phyloP scores from a whole-genome alignment of 177 flowering plant species.

The Tripterygium wilfordii region DNA sequence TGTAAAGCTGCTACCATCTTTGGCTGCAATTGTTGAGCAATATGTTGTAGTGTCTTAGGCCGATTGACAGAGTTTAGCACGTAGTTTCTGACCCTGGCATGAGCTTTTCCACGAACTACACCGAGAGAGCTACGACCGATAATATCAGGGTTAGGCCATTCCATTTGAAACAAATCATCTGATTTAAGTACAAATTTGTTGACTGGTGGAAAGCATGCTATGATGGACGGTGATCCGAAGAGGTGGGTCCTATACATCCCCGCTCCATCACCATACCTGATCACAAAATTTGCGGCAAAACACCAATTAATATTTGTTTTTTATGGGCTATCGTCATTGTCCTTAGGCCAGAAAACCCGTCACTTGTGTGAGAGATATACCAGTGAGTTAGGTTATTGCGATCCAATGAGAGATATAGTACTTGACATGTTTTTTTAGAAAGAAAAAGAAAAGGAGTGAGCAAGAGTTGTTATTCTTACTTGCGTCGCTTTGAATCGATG shows the following conservation, averaged over 20 bases:
- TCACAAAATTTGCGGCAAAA: too few relatives aligned
- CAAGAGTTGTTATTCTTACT: too few relatives aligned
- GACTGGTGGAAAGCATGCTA: slow-evolving; percentile 30
- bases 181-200: slow-evolving; percentile 32
- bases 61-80: slow-evolving; percentile 27
- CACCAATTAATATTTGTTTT: too few relatives aligned
- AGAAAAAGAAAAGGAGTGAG: not conserved
- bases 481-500: slow-evolving; percentile 27
- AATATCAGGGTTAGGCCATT: slow-evolving; percentile 31
- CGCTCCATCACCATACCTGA: slow-evolving; percentile 43
- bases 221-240: slow-evolving; percentile 46
- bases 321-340: too few relatives aligned
- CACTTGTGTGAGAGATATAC: too few relatives aligned
- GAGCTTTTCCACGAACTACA: slow-evolving; percentile 27
- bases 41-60: slow-evolving; percentile 35
- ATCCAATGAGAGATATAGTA: too few relatives aligned
- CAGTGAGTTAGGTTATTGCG: too few relatives aligned
- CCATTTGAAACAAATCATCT: slow-evolving; percentile 11
- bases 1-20: slow-evolving; percentile 18
- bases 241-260: slow-evolving; percentile 42
- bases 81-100: slow-evolving; percentile 25
- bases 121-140: slow-evolving; percentile 24
- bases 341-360: too few relatives aligned
- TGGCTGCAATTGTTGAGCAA: slow-evolving; percentile 37
- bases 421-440: too few relatives aligned